Percentiles rank a stretch among this genome's conserved stretches.
These are phyloP conservation scores for Tetradesmus obliquus DNA, from an alignment of 139 green algal species.

Conservation along the genomic window DNA sequence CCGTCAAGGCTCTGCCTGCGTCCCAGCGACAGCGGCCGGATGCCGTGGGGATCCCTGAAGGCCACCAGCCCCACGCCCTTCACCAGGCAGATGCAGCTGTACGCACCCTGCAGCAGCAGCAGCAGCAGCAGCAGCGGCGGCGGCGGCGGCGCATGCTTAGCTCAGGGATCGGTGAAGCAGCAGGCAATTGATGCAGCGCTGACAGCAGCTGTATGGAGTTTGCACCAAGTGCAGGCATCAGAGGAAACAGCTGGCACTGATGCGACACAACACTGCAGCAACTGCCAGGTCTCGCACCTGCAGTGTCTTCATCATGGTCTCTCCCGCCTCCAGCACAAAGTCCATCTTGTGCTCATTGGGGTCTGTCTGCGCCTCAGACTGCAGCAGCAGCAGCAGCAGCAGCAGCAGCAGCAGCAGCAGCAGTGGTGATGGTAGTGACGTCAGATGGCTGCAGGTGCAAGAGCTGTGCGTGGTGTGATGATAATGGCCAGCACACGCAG, in stretches of 20 bases:
- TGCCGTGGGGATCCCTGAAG: conserved; percentile 97
- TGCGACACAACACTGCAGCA: too few relatives aligned
- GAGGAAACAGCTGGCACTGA: too few relatives aligned
- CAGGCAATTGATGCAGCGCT: too few relatives aligned
- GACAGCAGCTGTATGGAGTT: too few relatives aligned
- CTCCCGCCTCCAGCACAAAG: conserved; percentile 92
- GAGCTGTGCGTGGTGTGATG: too few relatives aligned
- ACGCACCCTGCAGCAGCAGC: conserved; percentile 76
- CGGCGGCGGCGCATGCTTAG: too few relatives aligned
- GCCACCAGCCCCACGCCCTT: conserved; percentile 95
- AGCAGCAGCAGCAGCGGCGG: too few relatives aligned
- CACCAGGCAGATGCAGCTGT: conserved; percentile 92
- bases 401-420: conserved; percentile 1
- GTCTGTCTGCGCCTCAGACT: conserved; percentile 61
- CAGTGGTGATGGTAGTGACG: too few relatives aligned
- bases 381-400: not conserved
- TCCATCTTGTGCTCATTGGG: conserved; percentile 84
- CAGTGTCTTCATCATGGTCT: conserved; percentile 73
- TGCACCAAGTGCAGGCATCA: too few relatives aligned
- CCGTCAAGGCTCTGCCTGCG: conserved; percentile 42
- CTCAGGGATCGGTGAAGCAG: too few relatives aligned
- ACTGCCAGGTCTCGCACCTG: conserved; percentile 49
- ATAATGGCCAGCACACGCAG: too few relatives aligned
- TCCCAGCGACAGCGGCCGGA: conserved; percentile 95
- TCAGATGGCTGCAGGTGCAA: not conserved